These are phyloP conservation scores for Curvularia spicifera DNA, from an alignment of 2,329 filamentous ascomycete genomes.

Conservation along the genomic window DNA sequence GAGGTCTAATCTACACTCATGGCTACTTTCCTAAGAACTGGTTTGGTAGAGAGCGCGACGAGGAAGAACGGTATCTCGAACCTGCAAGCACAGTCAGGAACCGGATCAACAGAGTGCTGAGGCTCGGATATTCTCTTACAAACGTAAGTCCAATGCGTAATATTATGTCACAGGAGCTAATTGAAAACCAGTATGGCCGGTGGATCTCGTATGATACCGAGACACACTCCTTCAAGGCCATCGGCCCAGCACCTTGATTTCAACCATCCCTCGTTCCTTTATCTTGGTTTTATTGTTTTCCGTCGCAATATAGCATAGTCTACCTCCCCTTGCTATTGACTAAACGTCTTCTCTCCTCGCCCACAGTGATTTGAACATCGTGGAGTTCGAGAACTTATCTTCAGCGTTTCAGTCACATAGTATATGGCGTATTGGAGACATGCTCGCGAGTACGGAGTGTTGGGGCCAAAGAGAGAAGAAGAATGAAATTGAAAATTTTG, in stretches of 20 bases:
- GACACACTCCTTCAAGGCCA: constrained; percentile 38
- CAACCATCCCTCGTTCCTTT: not conserved
- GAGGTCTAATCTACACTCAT: constrained; percentile 67
- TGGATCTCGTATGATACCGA: constrained; percentile 41
- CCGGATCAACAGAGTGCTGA: constrained; percentile 66
- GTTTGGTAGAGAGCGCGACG: constrained; percentile 68
- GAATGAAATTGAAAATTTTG: not conserved
- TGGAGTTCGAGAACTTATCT: not conserved
- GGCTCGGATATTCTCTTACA: constrained; percentile 59
- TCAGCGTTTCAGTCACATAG: not conserved
- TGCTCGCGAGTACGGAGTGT: not conserved
- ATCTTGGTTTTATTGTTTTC: not conserved
- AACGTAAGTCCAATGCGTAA: constrained; percentile 29
- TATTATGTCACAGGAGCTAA: not conserved
- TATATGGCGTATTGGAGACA: not conserved
- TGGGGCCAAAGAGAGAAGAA: not conserved
- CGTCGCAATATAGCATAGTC: not conserved
- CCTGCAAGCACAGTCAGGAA: constrained; percentile 63
- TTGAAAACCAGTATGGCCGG: constrained; percentile 26
- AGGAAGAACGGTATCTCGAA: constrained; percentile 72
- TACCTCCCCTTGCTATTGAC: not conserved
- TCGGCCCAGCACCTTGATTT: not conserved
- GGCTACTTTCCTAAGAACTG: constrained; percentile 65
- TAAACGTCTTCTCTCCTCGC: not conserved
- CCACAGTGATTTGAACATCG: not conserved